These are phyloP conservation scores for Cubamyces sp. DNA, from an alignment of 768 basidiomycete species.

Conservation along the genomic window DNA sequence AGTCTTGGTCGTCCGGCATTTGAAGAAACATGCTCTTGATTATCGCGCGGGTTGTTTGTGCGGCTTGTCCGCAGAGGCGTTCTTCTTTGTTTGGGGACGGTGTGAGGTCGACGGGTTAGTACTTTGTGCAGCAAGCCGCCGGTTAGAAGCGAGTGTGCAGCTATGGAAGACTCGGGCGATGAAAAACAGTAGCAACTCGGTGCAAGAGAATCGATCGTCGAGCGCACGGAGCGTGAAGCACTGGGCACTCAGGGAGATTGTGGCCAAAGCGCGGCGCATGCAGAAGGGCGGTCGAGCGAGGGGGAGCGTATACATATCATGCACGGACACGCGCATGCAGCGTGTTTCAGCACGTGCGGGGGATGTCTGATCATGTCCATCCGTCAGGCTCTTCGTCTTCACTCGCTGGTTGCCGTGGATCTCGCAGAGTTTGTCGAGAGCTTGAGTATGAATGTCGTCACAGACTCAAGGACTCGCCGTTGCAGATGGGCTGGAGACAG, in stretches of 20 bases:
- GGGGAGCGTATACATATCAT: constrained; percentile 27
- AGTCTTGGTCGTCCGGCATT: constrained; percentile 7
- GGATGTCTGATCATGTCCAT: constrained; percentile 15
- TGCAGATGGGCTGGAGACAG: not conserved
- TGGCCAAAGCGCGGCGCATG: constrained; percentile 3
- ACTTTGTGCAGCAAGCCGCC: no score
- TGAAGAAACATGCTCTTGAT: not conserved
- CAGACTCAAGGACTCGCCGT: not conserved
- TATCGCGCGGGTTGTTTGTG: not conserved
- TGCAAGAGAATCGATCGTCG: constrained; percentile 8
- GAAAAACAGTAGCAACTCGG: not conserved
- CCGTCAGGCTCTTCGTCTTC: not conserved
- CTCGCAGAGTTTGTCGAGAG: not conserved
- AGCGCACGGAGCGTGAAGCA: not conserved
- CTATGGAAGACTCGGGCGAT: not conserved
- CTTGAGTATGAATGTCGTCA: not conserved
- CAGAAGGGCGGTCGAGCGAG: not conserved
- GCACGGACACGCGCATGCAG: constrained; percentile 34
- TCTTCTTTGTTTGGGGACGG: not conserved
- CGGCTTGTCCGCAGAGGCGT: not conserved
- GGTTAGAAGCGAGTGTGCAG: not conserved
- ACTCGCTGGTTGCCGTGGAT: not conserved
- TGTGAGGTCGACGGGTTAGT: not conserved
- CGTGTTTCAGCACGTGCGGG: constrained; percentile 34
- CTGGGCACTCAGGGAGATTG: constrained; percentile 6